Evolutionary conservation across 2,329 filamentous ascomycete species (phyloP).

Genomic region (Fusarium albidum): DNA sequence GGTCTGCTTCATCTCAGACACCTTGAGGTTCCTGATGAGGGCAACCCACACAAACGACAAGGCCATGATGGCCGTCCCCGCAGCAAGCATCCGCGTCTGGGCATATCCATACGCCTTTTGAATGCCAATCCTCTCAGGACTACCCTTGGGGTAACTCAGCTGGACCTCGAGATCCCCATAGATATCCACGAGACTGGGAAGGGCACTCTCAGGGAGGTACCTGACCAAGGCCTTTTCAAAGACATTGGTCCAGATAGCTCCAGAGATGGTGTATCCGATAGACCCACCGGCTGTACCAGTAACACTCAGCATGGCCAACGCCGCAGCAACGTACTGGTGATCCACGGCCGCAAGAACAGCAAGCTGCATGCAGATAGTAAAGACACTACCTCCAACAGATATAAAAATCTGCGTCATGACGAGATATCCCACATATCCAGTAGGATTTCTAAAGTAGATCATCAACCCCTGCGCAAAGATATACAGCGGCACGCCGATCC

Average conservation of each 20-base stretch:
- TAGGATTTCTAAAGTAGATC: slow-evolving; percentile 10
- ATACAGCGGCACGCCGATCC: slow-evolving; percentile 5
- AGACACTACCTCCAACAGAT: slow-evolving; percentile 5
- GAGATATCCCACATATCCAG: slow-evolving; percentile 4
- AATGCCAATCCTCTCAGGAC: slow-evolving; percentile 50
- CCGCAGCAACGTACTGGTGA: slow-evolving; percentile 7
- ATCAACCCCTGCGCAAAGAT: slow-evolving; percentile 8
- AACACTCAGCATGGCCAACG: slow-evolving; percentile 1
- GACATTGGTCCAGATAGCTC: slow-evolving; percentile 7
- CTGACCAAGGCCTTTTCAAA: slow-evolving; percentile 2
- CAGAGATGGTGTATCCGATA: slow-evolving; percentile 6
- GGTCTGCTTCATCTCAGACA: slow-evolving; percentile 28
- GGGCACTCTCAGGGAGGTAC: neutral
- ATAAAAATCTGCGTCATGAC: slow-evolving; percentile 9
- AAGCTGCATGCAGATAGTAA: slow-evolving; percentile 3
- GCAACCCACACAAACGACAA: slow-evolving; percentile 29
- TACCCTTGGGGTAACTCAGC: slow-evolving; percentile 49
- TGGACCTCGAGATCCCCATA: slow-evolving; percentile 45
- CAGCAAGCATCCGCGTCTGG: slow-evolving; percentile 28
- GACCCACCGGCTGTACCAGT: slow-evolving; percentile 1
- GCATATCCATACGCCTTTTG: slow-evolving; percentile 53
- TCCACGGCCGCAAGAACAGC: slow-evolving; percentile 4
- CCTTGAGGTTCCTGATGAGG: slow-evolving; percentile 31
- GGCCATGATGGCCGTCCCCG: slow-evolving; percentile 33
- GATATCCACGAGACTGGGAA: slow-evolving; percentile 50